phyloP scores from a whole-genome alignment of 768 basidiomycete genomes.

The Pleurotus salmoneostramineus region DNA sequence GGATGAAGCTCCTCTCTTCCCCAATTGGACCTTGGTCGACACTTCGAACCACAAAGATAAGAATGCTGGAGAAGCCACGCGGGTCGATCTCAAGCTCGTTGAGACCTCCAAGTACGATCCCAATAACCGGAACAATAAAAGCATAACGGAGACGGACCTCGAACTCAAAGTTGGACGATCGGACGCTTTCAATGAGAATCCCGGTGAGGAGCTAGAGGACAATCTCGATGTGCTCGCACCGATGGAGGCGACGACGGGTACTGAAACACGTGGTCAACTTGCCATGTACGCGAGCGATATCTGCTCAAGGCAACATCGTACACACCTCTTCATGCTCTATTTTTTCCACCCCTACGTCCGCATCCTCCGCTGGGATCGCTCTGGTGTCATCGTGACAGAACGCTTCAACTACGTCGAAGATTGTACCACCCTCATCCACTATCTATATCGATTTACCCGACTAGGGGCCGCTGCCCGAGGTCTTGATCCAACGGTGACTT shows the following conservation, averaged over 20 bases:
- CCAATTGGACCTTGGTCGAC: slow-evolving; percentile 4
- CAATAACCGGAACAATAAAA: background rate
- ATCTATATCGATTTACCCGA: slow-evolving; percentile 19
- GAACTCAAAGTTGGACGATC: background rate
- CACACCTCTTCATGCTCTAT: slow-evolving; percentile 23
- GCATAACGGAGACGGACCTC: background rate
- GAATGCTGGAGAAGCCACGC: background rate
- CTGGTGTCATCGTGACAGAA: slow-evolving; percentile 22
- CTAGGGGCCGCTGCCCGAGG: too few relatives aligned
- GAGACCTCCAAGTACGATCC: background rate
- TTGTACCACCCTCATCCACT: slow-evolving; percentile 13
- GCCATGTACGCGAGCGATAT: slow-evolving; percentile 17
- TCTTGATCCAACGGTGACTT: background rate
- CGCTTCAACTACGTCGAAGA: slow-evolving; percentile 18
- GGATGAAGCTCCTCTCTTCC: background rate
- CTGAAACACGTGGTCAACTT: slow-evolving; percentile 16
- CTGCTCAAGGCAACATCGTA: slow-evolving; percentile 21
- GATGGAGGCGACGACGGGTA: too few relatives aligned
- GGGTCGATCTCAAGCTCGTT: background rate
- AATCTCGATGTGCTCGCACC: background rate
- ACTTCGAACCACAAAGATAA: slow-evolving; percentile 9
- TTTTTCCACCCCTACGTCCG: slow-evolving; percentile 19
- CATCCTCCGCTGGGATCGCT: slow-evolving; percentile 30
- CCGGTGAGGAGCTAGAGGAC: too few relatives aligned
- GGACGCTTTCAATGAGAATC: background rate